Evolutionary conservation across 1,284 basidiomycete species (phyloP).

Genomic region (Cutaneotrichosporon arboriforme): DNA sequence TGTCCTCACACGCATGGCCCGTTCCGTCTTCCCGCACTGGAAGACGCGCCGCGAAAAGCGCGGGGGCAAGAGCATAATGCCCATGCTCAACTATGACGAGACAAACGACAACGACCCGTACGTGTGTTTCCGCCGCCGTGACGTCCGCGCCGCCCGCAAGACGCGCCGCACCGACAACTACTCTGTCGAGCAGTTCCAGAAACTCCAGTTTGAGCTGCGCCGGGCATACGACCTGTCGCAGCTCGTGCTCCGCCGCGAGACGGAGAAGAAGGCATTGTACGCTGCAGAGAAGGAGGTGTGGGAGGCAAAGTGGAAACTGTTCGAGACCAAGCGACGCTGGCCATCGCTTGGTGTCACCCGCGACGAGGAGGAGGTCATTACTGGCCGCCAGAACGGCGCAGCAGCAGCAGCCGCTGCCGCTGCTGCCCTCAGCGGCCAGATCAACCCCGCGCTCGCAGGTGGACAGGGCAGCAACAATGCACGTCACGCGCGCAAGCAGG

Average conservation of each 20-base stretch:
- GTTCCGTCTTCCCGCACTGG: slow-evolving; percentile 74
- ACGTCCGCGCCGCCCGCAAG: slow-evolving; percentile 90
- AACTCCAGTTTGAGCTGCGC: slow-evolving; percentile 70
- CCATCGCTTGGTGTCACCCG: slow-evolving; percentile 62
- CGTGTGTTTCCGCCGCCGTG: slow-evolving; percentile 93
- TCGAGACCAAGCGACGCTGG: slow-evolving; percentile 73
- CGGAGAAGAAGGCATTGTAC: slow-evolving; percentile 62
- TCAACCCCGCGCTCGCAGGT: neutral
- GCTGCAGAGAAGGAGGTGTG: slow-evolving; percentile 64
- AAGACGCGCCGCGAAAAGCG: slow-evolving; percentile 67
- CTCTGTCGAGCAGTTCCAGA: slow-evolving; percentile 78
- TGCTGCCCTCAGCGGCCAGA: slow-evolving; percentile 21
- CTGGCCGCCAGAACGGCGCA: slow-evolving; percentile 54
- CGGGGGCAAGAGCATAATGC: slow-evolving; percentile 71
- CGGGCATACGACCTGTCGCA: slow-evolving; percentile 68
- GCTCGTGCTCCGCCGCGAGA: slow-evolving; percentile 66
- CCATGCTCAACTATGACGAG: slow-evolving; percentile 79
- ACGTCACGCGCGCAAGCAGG: slow-evolving; percentile 21
- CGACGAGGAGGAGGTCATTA: slow-evolving; percentile 67
- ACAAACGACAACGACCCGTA: slow-evolving; percentile 93
- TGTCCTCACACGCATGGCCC: slow-evolving; percentile 60
- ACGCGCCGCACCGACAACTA: slow-evolving; percentile 84
- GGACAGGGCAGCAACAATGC: slow-evolving; percentile 29
- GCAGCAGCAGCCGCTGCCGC: slow-evolving; percentile 51
- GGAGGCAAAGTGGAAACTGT: slow-evolving; percentile 69